Evolutionary conservation across 257 asterid genomes (phyloP).

Genomic region (Avicennia marina): DNA sequence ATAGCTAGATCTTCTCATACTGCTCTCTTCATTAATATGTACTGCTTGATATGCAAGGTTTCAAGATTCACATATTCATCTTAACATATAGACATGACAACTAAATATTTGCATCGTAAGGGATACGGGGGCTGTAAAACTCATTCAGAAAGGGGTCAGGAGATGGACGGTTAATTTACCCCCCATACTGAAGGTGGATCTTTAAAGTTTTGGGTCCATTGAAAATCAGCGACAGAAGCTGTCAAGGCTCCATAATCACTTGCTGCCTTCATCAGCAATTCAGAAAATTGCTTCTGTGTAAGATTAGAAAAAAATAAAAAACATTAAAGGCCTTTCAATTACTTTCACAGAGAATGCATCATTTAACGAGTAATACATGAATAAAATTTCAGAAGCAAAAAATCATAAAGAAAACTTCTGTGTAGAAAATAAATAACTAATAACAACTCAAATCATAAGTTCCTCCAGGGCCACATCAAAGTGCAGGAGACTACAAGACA

Average conservation of each 20-base stretch:
- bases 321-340: slow-evolving; percentile 4
- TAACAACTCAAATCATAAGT: background rate
- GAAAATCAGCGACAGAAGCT: slow-evolving; percentile 86
- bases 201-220: slow-evolving; percentile 95
- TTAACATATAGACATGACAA: background rate
- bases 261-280: slow-evolving; percentile 91
- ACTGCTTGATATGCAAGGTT: background rate
- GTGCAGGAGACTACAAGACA: no score
- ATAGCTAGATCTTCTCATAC: background rate
- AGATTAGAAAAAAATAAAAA: slow-evolving; percentile 12
- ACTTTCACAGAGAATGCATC: background rate
- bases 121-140: background rate
- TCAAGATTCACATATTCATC: background rate
- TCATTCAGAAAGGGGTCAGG: background rate
- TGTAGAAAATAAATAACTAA: background rate
- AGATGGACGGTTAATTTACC: slow-evolving; percentile 40
- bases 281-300: slow-evolving; percentile 94
- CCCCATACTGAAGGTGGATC: slow-evolving; percentile 98
- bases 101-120: background rate
- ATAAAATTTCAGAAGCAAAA: background rate
- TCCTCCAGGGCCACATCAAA: background rate
- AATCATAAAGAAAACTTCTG: no score
- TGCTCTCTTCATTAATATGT: background rate
- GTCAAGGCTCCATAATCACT: slow-evolving; percentile 96
- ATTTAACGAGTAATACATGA: background rate